These are phyloP conservation scores for Teunomyces kruisii DNA, from an alignment of 805 yeast genomes.

Conservation along the genomic window DNA sequence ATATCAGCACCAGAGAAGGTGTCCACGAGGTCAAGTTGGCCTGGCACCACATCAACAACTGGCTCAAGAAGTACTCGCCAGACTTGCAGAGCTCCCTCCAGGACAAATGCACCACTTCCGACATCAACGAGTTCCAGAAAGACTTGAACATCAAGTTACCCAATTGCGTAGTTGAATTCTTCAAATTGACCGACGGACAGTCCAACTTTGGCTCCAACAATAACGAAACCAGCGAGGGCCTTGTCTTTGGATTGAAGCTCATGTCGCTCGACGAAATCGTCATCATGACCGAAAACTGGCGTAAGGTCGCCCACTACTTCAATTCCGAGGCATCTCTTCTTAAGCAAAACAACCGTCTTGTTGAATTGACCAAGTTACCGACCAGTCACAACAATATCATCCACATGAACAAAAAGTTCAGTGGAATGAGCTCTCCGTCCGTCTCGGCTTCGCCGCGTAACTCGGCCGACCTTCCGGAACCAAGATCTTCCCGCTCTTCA, in stretches of 20 bases:
- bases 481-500: constrained; percentile 23
- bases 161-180: constrained; percentile 75
- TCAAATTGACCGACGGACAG: constrained; percentile 88
- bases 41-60: constrained; percentile 85
- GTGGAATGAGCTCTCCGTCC: constrained; percentile 1
- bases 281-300: constrained; percentile 83
- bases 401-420: constrained; percentile 14
- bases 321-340: constrained; percentile 23
- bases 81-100: constrained; percentile 79
- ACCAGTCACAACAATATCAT: constrained; percentile 15
- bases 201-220: constrained; percentile 61
- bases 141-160: constrained; percentile 79
- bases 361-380: constrained; percentile 22
- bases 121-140: constrained; percentile 77
- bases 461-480: constrained; percentile 8
- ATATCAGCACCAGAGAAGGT: constrained; percentile 49
- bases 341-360: constrained; percentile 16
- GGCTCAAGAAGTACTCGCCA: constrained; percentile 77
- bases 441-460: neutral
- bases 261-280: constrained; percentile 80
- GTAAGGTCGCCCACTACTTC: constrained; percentile 57
- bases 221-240: constrained; percentile 56
- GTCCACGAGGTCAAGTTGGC: constrained; percentile 74
- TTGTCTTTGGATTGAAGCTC: constrained; percentile 76
- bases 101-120: constrained; percentile 77